Evolutionary conservation across 495 filamentous ascomycete genomes (phyloP), one percentile per base, ranked within the genome.

Genomic region (Aspergillus campestris): DNA sequence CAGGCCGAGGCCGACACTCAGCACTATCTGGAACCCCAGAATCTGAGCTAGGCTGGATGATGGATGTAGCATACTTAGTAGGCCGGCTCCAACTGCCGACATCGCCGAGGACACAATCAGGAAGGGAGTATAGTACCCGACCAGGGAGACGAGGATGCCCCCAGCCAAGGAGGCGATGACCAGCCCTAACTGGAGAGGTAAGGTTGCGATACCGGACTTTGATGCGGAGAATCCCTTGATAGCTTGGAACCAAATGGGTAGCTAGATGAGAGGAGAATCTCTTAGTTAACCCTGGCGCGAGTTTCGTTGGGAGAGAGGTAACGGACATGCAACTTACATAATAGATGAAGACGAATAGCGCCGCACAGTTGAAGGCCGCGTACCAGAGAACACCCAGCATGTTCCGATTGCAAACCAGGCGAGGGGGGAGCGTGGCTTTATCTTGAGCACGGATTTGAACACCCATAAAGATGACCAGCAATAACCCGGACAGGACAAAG

Each of bases 381-480:
- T 71, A 59, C 12, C 52, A 44, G 31, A 62, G 45, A 0, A 71
- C 61, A 1, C 69, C 65, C 33, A 72, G 64, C 3, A 89, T 75
- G 43, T 58, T 81, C 32, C 82, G 74, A 46, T 78, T 74, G 7
- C 59, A 73, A 43, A 89, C 66, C 31, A 91, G 70, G 42, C 77
- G 75, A 5, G 72, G 66, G 8, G 84, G 84, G 7, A 91, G 66
- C 0, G 80, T 82, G 6, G 86, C 86, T 0, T 67, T 74, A 13
- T 88, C 77, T 6, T 77, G 76, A 48, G 67, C 47, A 53, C 64
- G 51, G 4, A 47, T 39, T 50, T 70, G 53, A 41, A 61, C 51
- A 8, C 31, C 50, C 29, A 60, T 2, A 42, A 73, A 70, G 1
- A 38, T 42, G 14, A 15, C 27, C 13, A 65, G 40, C 1, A 72